These are phyloP conservation scores for Coelastrella sp. DNA, from an alignment of 139 green algal species.

Conservation along the genomic window DNA sequence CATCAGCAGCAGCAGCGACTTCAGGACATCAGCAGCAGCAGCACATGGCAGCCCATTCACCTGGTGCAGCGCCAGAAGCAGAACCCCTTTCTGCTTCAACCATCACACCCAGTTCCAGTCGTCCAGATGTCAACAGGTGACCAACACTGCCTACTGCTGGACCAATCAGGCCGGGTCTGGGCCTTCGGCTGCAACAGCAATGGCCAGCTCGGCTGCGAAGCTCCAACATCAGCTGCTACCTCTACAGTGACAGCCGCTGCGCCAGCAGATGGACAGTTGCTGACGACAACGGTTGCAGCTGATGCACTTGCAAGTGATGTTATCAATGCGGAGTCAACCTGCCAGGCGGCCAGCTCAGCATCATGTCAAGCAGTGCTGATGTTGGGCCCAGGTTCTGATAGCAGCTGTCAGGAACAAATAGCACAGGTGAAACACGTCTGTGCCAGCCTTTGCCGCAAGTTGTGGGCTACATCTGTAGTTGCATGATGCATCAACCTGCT, in stretches of 20 bases:
- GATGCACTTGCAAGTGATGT: too few relatives aligned
- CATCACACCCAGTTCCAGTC: not conserved
- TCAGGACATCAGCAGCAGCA: not conserved
- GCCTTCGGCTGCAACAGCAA: slow-evolving; percentile 14
- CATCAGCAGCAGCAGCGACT: slow-evolving; percentile 5
- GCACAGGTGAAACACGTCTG: not conserved
- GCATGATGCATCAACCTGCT: too few relatives aligned
- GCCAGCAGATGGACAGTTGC: not conserved
- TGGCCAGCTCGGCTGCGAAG: slow-evolving; percentile 7
- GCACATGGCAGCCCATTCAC: not conserved
- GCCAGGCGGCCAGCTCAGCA: not conserved
- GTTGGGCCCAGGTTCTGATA: not conserved
- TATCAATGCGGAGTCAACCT: too few relatives aligned
- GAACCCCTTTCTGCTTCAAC: too few relatives aligned
- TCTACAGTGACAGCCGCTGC: not conserved
- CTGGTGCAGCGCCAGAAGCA: not conserved
- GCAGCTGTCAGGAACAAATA: not conserved
- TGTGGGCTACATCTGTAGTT: too few relatives aligned
- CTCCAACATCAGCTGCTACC: not conserved
- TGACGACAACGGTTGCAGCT: not conserved
- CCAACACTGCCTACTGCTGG: slow-evolving; percentile 13
- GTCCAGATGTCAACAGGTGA: slow-evolving; percentile 7
- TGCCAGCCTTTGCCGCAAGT: not conserved
- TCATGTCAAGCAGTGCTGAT: not conserved
- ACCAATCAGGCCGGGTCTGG: not conserved